These are phyloP conservation scores for Botryotinia globosa DNA, from an alignment of 2,329 filamentous ascomycete species.

Conservation along the genomic window DNA sequence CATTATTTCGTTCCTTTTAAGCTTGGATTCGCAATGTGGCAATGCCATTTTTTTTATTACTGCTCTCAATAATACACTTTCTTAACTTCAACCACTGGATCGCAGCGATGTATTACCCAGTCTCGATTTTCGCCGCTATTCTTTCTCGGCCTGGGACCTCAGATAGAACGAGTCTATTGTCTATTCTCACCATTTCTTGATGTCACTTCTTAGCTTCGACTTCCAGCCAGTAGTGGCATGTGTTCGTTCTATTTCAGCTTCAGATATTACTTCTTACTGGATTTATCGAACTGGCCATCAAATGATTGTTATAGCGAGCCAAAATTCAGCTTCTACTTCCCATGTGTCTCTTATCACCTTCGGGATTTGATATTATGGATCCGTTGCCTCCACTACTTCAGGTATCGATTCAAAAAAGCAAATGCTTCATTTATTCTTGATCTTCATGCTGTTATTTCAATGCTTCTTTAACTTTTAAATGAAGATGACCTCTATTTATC, in stretches of 20 bases:
- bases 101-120: background rate
- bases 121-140: background rate
- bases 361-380: background rate
- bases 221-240: background rate
- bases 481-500: background rate
- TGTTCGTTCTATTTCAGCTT: background rate
- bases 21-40: background rate
- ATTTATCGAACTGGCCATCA: accelerated
- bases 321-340: background rate
- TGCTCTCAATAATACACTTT: background rate
- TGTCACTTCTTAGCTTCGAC: background rate
- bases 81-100: background rate
- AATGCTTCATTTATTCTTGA: background rate
- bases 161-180: background rate
- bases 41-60: background rate
- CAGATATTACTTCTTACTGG: background rate
- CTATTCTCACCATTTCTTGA: background rate
- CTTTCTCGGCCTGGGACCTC: background rate
- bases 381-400: background rate
- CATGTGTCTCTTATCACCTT: background rate
- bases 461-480: background rate
- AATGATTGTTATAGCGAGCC: background rate
- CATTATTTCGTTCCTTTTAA: background rate
- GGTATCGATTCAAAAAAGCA: background rate
- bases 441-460: background rate